Percentiles rank a stretch among this genome's conserved stretches.
phyloP scores from a whole-genome alignment of 306 rosid species.

The Rosa lucieae region DNA sequence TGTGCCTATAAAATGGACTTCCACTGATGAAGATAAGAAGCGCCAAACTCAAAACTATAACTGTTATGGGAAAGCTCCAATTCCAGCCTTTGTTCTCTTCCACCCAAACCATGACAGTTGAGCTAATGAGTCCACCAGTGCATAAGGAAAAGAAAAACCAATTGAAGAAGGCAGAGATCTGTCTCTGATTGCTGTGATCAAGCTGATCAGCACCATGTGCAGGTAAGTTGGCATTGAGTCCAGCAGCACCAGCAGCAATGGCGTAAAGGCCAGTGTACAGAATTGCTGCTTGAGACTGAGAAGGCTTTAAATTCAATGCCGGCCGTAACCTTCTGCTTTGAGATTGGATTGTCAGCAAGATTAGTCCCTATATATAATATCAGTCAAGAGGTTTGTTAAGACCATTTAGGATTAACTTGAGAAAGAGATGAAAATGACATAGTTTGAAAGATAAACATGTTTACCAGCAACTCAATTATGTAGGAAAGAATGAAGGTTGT shows the following conservation, averaged over 20 bases:
- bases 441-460: background rate
- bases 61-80: slow-evolving; percentile 25
- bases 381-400: background rate
- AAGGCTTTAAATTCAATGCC: slow-evolving; percentile 5
- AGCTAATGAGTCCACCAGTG: slow-evolving; percentile 28
- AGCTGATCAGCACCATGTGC: slow-evolving; percentile 51
- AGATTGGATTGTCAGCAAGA: slow-evolving; percentile 39
- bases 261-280: slow-evolving; percentile 33
- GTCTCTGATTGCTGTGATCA: slow-evolving; percentile 27
- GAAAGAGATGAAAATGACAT: background rate
- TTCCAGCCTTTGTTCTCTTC: slow-evolving; percentile 40
- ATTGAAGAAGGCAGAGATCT: slow-evolving; percentile 42
- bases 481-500: slow-evolving; percentile 25
- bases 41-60: slow-evolving; percentile 17
- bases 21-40: slow-evolving; percentile 27
- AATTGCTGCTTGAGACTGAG: slow-evolving; percentile 21
- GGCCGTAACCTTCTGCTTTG: background rate
- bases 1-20: slow-evolving; percentile 26
- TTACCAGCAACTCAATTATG: slow-evolving; percentile 27
- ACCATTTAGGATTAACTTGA: background rate
- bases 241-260: slow-evolving; percentile 34
- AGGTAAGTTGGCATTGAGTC: slow-evolving; percentile 35
- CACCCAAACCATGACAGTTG: slow-evolving; percentile 40
- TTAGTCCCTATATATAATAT: slow-evolving; percentile 24
- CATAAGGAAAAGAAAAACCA: slow-evolving; percentile 41